Percentiles rank a stretch among this genome's conserved stretches.
Evolutionary conservation across 106 monocot genomes (phyloP).

Genomic region (Alisma plantagoaquatica): DNA sequence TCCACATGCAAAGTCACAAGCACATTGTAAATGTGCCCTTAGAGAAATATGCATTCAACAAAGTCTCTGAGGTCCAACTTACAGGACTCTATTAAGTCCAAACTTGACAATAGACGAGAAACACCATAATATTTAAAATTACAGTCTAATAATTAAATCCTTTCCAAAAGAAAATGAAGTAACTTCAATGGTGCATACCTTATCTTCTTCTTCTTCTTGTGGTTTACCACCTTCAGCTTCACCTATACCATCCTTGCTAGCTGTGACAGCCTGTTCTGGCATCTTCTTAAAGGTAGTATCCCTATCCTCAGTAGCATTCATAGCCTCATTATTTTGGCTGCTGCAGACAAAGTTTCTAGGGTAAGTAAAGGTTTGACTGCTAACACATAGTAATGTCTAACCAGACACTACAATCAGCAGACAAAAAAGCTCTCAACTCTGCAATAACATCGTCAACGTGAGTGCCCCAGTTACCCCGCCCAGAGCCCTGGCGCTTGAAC

Average conservation of each 20-base stretch:
- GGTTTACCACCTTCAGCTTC: constrained; percentile 14
- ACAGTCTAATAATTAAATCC: no score
- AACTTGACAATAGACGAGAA: no score
- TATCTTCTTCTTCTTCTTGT: constrained; percentile 52
- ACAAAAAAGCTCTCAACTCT: constrained; percentile 44
- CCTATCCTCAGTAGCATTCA: constrained; percentile 25
- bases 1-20: no score
- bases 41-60: no score
- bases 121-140: no score
- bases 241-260: constrained; percentile 22
- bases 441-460: constrained; percentile 41
- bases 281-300: constrained; percentile 20
- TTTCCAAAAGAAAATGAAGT: background rate
- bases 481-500: constrained; percentile 79
- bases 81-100: no score
- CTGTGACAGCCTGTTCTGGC: constrained; percentile 13
- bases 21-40: no score
- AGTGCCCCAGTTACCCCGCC: constrained; percentile 89
- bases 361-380: no score
- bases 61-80: no score
- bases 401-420: background rate
- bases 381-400: background rate
- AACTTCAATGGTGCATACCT: constrained; percentile 14
- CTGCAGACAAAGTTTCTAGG: no score
- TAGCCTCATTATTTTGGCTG: constrained; percentile 34